Base-by-base conservation (phyloP, 768 basidiomycete genomes). In the Kwoniella bestiolae region DNA sequence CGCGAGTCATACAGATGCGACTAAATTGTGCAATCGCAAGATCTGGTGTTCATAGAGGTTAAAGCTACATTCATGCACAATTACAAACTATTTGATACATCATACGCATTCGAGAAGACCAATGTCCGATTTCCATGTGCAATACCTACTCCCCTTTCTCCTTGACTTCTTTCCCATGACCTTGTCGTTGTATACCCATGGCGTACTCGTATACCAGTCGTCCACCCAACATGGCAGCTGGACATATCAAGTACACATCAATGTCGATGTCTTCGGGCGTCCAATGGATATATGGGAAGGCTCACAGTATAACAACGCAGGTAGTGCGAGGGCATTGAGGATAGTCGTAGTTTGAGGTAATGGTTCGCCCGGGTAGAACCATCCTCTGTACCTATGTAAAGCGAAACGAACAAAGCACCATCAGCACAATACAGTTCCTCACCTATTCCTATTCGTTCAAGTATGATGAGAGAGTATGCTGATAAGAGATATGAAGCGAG, bases 101-200 rank as follows among this genome's bases (percentile, higher is more conserved):
- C n/a, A n/a, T n/a, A n/a, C n/a, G n/a, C n/a, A n/a, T n/a, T n/a
- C n/a, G n/a, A n/a, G n/a, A n/a, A n/a, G n/a, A n/a, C n/a, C 38
- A 16, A 14, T 18, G 12, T 16, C 18, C 38, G n/a, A n/a, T n/a
- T 41, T 4, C 38, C 38, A 41, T 14, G 8, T 41, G 12, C 31
- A 56, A 18, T 16, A 9, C 21, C 41, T 57, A 53, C 59, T 50
- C 25, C 21, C 18, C 38, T 66, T 70, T 69, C 69, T 74, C 71
- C 65, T 70, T 76, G 60, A 78, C 65, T 31, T 79, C 66, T 14
- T 70, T 66, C 23, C 71, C 76, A 14, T 65, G 57, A 3, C 81
- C 81, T 65, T 79, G 79, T 25, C 80, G 41, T 70, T 78, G 74
- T 5, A 81, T 78, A 16, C 81, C 81, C 28, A 80, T 70, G 0